Evolutionary conservation across 805 yeast genomes (phyloP).

Genomic region (Wilhelminamyces savonicus): DNA sequence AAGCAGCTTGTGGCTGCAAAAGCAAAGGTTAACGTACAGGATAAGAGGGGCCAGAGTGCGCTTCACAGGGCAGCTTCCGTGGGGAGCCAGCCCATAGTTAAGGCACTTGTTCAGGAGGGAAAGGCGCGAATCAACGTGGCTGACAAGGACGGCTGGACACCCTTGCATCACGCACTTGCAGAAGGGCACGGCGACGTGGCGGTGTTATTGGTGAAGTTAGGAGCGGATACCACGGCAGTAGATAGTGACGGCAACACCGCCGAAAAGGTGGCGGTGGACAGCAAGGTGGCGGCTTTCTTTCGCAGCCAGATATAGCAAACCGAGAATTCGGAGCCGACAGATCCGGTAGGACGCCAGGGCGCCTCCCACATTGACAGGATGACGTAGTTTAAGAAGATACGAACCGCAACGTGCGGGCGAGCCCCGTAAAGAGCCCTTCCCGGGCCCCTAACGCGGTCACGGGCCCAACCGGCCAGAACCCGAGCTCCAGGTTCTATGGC

Average conservation of each 20-base stretch:
- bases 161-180: constrained; percentile 83
- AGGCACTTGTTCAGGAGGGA: constrained; percentile 44
- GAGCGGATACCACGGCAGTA: constrained; percentile 53
- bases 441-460: too few species aligned
- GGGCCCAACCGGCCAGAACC: too few species aligned
- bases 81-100: constrained; percentile 57
- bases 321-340: too few species aligned
- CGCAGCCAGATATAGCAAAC: too few species aligned
- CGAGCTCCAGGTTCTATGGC: too few species aligned
- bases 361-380: too few species aligned
- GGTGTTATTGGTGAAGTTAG: constrained; percentile 49
- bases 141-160: constrained; percentile 76
- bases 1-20: constrained; percentile 44
- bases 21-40: constrained; percentile 62
- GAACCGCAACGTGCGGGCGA: too few species aligned
- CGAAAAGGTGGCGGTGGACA: constrained; percentile 29
- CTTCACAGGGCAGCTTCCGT: constrained; percentile 79
- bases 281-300: constrained; percentile 16
- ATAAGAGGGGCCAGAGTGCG: constrained; percentile 58
- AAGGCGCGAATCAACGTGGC: constrained; percentile 61
- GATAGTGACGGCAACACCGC: constrained; percentile 47
- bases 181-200: constrained; percentile 86
- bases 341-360: too few species aligned
- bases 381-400: too few species aligned
- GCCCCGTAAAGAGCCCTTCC: too few species aligned